Conservation (phyloP, 257 asterid species). For the Euphrasia confusa region DNA sequence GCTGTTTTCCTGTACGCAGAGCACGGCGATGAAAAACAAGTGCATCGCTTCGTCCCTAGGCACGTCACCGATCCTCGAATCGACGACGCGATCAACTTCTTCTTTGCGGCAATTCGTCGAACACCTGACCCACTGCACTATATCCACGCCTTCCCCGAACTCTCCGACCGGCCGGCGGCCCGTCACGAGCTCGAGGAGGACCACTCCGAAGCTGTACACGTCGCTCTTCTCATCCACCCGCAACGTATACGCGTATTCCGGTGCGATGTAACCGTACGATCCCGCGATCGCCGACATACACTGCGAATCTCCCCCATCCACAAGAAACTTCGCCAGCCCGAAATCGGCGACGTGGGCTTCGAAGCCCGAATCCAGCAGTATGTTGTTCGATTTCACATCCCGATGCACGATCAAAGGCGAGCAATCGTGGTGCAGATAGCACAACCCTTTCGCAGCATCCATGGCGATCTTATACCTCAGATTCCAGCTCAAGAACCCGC, state of each 20-base stretch:
- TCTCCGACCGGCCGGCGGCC: conserved; percentile 39
- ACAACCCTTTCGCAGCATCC: conserved; percentile 72
- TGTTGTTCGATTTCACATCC: conserved; percentile 75
- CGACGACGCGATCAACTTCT: conserved; percentile 40
- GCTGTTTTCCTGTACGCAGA: conserved; percentile 58
- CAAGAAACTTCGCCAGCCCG: conserved; percentile 71
- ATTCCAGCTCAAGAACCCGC: conserved; percentile 59
- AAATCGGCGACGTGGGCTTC: conserved; percentile 89
- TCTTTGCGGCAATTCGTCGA: conserved; percentile 50
- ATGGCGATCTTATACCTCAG: conserved; percentile 60
- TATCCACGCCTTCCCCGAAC: conserved; percentile 43
- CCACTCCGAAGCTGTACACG: conserved; percentile 44
- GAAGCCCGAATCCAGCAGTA: conserved; percentile 58
- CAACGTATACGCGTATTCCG: conserved; percentile 44
- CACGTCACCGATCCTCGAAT: conserved; percentile 40
- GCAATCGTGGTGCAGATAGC: conserved; percentile 77
- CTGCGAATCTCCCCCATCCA: conserved; percentile 61
- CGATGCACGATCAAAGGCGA: conserved; percentile 71
- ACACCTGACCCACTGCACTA: conserved; percentile 48
- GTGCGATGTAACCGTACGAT: conserved; percentile 83
- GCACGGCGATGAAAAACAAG: conserved; percentile 65
- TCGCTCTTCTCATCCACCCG: conserved; percentile 41
- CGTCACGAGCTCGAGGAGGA: conserved; percentile 36
- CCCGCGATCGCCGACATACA: conserved; percentile 90
- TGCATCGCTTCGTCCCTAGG: conserved; percentile 63